Evolutionary conservation across 352 stramenopile genomes (phyloP), one percentile per base, ranked within the genome.

Genomic region (Aphanomyces euteiches): DNA sequence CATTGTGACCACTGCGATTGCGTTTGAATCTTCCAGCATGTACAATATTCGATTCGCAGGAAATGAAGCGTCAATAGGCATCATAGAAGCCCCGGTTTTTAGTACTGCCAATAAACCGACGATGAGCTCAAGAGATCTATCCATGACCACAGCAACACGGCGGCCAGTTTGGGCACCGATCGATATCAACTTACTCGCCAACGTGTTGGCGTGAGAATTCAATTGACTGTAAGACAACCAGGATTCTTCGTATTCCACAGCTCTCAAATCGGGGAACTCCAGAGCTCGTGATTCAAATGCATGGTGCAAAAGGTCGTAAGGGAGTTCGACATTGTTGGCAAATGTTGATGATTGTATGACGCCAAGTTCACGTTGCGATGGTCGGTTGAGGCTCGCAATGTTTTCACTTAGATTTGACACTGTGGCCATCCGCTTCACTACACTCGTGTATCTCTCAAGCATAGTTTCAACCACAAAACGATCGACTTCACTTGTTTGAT

Each of bases 21-120:
- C 75, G 50, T 7, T 56, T 40, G 13, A 78, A 58, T 88, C 78
- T n/a, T 53, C 56, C n/a, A 80, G 72, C 79, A 87, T 87, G 47
- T 82, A 86, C n/a, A 75, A 64, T 37, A 89, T 73, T 4, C 81
- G 79, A 17, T 82, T 75, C 21, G 65, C 43, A 15, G 79, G 79
- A 37, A 84, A 89, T 38, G 77, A 75, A 12, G 75, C 72, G 50
- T 87, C 81, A 21, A 85, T 63, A 13, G 90, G 90, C 84, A 98
- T 97, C 83, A 97, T 98, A 5, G 87, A 87, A 21, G 87, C 90
- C 13, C 92, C 90, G 17, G 90, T 90, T 76, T 96, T 98, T 38
- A 97, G 78, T 10, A 89, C 88, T 6, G 90, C 92, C 41, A 98
- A 78, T 74, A 96, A 97, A 5, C 80, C 86, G 36, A 98, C 80